These are phyloP conservation scores for Anisogramma anomala DNA, from an alignment of 2,329 filamentous ascomycete genomes.

Conservation along the genomic window DNA sequence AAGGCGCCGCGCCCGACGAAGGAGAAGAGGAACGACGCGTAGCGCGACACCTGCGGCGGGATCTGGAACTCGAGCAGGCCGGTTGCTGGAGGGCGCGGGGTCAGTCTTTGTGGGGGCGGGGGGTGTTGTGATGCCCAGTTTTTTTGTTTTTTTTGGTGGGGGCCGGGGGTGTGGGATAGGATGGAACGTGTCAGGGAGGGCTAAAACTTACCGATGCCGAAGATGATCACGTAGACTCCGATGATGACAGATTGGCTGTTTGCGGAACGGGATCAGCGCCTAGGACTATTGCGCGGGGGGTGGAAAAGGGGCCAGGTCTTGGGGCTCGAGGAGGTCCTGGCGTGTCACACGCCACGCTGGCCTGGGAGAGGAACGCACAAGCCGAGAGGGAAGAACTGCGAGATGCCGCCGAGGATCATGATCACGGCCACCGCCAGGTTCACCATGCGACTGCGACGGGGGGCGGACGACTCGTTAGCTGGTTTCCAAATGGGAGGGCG, in stretches of 20 bases:
- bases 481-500: neutral
- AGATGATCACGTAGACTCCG: constrained; percentile 79
- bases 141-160: neutral
- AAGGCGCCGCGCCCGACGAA: constrained; percentile 93
- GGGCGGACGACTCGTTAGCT: constrained; percentile 26
- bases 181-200: neutral
- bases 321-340: too few relatives aligned
- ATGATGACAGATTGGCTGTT: constrained; percentile 65
- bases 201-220: constrained; percentile 60
- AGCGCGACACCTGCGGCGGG: constrained; percentile 80
- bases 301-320: too few relatives aligned
- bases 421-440: constrained; percentile 81
- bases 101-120: too few relatives aligned
- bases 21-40: constrained; percentile 95
- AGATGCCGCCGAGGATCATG: constrained; percentile 75
- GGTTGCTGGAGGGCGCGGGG: constrained; percentile 3
- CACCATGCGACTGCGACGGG: constrained; percentile 64
- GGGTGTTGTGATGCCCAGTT: too few relatives aligned
- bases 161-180: too few relatives aligned
- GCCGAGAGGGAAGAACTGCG: constrained; percentile 51
- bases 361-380: constrained; percentile 39
- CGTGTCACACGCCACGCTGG: too few relatives aligned
- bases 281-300: neutral
- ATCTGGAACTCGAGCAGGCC: constrained; percentile 67
- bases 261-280: constrained; percentile 7